Conservation (phyloP, 768 basidiomycete genomes). For the Ephemerocybe angulata region DNA sequence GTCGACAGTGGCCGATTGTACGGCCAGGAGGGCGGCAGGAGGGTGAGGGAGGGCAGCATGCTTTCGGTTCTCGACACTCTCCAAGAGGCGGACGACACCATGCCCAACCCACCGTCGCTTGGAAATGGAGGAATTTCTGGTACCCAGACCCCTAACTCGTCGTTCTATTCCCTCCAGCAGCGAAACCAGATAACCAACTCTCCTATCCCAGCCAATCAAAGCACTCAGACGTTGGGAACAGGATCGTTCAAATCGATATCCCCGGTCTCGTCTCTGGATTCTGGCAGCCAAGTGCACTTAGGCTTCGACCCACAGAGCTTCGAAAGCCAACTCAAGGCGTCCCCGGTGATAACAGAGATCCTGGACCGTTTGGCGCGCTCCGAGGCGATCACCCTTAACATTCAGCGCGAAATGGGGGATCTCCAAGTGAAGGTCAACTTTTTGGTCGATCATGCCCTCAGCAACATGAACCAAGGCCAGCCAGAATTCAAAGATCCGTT, state of each 20-base stretch:
- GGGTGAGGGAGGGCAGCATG: constrained; percentile 45
- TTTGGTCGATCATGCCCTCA: constrained; percentile 65
- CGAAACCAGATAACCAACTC: constrained; percentile 13
- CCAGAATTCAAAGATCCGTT: constrained; percentile 88
- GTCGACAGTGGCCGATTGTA: constrained; percentile 43
- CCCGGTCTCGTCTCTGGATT: constrained; percentile 76
- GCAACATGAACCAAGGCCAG: constrained; percentile 31
- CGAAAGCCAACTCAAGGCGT: constrained; percentile 71
- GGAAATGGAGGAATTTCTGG: no score
- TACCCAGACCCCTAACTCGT: constrained; percentile 16
- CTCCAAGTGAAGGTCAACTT: constrained; percentile 76
- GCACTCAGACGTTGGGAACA: constrained; percentile 15
- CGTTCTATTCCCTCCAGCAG: constrained; percentile 37
- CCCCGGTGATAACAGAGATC: constrained; percentile 72
- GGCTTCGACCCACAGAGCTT: constrained; percentile 51
- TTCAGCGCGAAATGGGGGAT: constrained; percentile 70
- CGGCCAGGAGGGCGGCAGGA: constrained; percentile 33
- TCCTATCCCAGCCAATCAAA: constrained; percentile 5
- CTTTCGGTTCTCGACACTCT: constrained; percentile 49
- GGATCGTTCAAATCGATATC: constrained; percentile 60
- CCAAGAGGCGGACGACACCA: constrained; percentile 50
- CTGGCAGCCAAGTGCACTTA: constrained; percentile 59
- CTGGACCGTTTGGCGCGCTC: constrained; percentile 70
- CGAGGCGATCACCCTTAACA: constrained; percentile 66
- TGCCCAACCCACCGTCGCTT: constrained; percentile 18